A percentile compares a stretch with the other conserved stretches of the same genome.
These are phyloP conservation scores for Odontarrhena argentea DNA, from an alignment of 345 rosid genomes.

Conservation along the genomic window DNA sequence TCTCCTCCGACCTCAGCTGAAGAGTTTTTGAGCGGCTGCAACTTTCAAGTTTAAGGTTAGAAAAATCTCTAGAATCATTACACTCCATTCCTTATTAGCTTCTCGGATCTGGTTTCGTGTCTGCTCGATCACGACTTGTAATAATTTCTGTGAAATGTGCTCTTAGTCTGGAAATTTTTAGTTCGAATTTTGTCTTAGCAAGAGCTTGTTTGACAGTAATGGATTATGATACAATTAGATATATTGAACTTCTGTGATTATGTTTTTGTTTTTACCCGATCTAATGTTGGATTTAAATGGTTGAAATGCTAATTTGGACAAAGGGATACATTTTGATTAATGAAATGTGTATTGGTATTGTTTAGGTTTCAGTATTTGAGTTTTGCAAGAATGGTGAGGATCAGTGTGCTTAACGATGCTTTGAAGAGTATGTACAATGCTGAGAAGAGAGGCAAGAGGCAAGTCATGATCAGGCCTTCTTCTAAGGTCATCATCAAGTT, in stretches of 20 bases:
- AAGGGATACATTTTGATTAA: too few species aligned
- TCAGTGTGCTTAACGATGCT: constrained; percentile 40
- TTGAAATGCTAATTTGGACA: too few species aligned
- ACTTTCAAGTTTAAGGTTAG: constrained; percentile 31
- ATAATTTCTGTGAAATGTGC: too few species aligned
- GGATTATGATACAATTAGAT: background rate
- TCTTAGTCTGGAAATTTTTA: background rate
- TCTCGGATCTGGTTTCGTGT: background rate
- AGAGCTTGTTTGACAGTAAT: background rate
- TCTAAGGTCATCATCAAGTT: constrained; percentile 45
- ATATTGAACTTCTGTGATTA: too few species aligned
- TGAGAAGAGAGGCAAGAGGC: constrained; percentile 43
- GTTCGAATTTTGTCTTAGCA: background rate
- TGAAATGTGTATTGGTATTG: too few species aligned
- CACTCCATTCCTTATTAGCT: background rate
- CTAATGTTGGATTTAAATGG: too few species aligned
- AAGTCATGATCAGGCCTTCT: constrained; percentile 42
- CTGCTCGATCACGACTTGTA: background rate
- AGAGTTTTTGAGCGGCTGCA: constrained; percentile 31
- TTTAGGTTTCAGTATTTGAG: background rate
- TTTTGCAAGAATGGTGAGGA: constrained; percentile 35
- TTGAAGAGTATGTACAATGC: constrained; percentile 41
- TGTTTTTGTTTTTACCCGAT: too few species aligned
- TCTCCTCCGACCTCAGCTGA: background rate
- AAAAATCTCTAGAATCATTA: background rate